Conservation (phyloP, 805 yeast genomes). For the Torulaspora microellipsoides region DNA sequence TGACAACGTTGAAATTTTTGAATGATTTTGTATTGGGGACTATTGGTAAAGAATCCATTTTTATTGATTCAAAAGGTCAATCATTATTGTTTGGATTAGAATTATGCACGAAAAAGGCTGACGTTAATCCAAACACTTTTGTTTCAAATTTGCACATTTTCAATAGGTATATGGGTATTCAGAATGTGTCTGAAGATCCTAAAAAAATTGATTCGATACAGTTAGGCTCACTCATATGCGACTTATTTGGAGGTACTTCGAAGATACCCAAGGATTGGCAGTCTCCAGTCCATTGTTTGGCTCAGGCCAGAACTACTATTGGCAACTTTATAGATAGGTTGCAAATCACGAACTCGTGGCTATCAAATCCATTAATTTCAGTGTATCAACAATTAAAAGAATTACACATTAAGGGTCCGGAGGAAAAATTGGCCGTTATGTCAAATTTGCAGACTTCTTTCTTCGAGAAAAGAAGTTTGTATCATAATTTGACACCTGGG, state of each 20-base stretch:
- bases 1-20: slow-evolving; percentile 25
- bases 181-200: slow-evolving; percentile 34
- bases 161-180: slow-evolving; percentile 10
- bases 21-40: slow-evolving; percentile 57
- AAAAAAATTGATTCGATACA: slow-evolving; percentile 27
- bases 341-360: slow-evolving; percentile 36
- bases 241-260: slow-evolving; percentile 36
- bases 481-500: slow-evolving; percentile 43
- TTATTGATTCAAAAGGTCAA: slow-evolving; percentile 64
- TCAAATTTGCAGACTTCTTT: slow-evolving; percentile 27
- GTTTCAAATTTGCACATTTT: slow-evolving; percentile 9
- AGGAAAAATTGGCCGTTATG: slow-evolving; percentile 45
- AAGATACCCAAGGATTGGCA: slow-evolving; percentile 37
- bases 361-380: slow-evolving; percentile 43
- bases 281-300: slow-evolving; percentile 13
- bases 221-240: slow-evolving; percentile 36
- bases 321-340: slow-evolving; percentile 35
- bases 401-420: slow-evolving; percentile 47
- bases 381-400: slow-evolving; percentile 53
- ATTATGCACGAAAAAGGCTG: slow-evolving; percentile 34
- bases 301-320: slow-evolving; percentile 22
- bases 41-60: slow-evolving; percentile 53
- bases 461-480: slow-evolving; percentile 37
- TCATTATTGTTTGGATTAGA: slow-evolving; percentile 87
- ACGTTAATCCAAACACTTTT: slow-evolving; percentile 16